phyloP scores from a whole-genome alignment of 805 yeast species.

The Jamesozyma rosinii region DNA sequence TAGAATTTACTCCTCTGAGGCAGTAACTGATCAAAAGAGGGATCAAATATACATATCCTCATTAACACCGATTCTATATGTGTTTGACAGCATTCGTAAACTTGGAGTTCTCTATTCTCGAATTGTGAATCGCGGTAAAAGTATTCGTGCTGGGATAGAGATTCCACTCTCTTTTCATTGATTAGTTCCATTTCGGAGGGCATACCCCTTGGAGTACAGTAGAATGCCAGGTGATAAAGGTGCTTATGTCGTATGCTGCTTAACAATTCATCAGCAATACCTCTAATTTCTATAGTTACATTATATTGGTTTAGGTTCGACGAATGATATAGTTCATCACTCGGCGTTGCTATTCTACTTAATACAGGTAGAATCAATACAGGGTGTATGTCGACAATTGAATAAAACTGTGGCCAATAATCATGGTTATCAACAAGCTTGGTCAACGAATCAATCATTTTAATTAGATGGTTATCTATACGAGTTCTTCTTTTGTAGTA shows the following conservation, averaged over 20 bases:
- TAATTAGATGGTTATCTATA: background rate
- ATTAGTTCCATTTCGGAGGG: background rate
- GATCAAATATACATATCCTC: slow-evolving; percentile 2
- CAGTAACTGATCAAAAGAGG: slow-evolving; percentile 3
- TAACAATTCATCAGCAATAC: background rate
- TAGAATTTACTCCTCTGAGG: background rate
- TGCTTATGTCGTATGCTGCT: background rate
- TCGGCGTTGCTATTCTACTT: background rate
- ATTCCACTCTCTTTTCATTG: background rate
- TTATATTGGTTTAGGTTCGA: too few species aligned
- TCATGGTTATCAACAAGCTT: background rate
- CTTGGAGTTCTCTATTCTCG: background rate
- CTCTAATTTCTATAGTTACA: background rate
- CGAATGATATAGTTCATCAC: background rate
- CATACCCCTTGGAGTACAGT: background rate
- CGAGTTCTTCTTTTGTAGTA: background rate
- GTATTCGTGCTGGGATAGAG: background rate
- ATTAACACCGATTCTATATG: slow-evolving; percentile 1
- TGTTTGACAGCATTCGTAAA: background rate
- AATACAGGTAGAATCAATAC: background rate
- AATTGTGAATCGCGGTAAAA: background rate
- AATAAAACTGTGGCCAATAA: background rate
- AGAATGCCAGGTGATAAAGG: background rate
- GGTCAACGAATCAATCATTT: background rate
- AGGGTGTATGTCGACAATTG: background rate